Evolutionary conservation across 805 yeast genomes (phyloP).

Genomic region (Yamadazyma nakazawae): DNA sequence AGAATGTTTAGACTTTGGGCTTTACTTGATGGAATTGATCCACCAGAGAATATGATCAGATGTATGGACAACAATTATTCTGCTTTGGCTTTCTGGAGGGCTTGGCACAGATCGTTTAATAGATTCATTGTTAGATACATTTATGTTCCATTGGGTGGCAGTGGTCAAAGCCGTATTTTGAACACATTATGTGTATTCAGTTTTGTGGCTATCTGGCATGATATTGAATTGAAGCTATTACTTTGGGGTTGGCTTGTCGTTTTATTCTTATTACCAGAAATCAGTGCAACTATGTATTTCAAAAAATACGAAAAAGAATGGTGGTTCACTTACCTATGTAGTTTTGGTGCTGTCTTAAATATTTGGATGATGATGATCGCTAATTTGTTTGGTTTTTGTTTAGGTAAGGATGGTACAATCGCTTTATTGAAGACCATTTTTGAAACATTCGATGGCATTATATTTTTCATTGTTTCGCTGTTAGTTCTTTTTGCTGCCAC

Average conservation of each 20-base stretch:
- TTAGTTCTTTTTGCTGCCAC: slow-evolving; percentile 73
- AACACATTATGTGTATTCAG: slow-evolving; percentile 85
- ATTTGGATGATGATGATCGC: slow-evolving; percentile 99
- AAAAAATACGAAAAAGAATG: slow-evolving; percentile 41
- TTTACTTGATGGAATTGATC: slow-evolving; percentile 85
- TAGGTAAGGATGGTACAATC: slow-evolving; percentile 82
- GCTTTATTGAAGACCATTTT: slow-evolving; percentile 67
- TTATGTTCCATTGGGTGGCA: slow-evolving; percentile 86
- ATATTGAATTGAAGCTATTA: slow-evolving; percentile 78
- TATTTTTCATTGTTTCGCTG: slow-evolving; percentile 60
- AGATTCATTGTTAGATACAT: slow-evolving; percentile 87
- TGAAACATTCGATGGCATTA: slow-evolving; percentile 64
- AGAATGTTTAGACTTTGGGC: slow-evolving; percentile 92
- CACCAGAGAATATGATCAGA: slow-evolving; percentile 97
- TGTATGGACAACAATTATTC: slow-evolving; percentile 94
- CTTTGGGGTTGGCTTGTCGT: slow-evolving; percentile 98
- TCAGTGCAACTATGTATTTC: slow-evolving; percentile 51
- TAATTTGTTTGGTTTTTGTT: slow-evolving; percentile 89
- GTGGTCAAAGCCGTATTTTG: slow-evolving; percentile 63
- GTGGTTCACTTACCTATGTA: slow-evolving; percentile 83
- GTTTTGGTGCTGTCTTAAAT: slow-evolving; percentile 81
- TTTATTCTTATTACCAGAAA: slow-evolving; percentile 82
- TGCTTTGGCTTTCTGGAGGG: slow-evolving; percentile 95
- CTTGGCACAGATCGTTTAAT: slow-evolving; percentile 96
- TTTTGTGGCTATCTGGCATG: slow-evolving; percentile 98